A percentile compares a stretch with the other conserved stretches of the same genome.
These are phyloP conservation scores for Pyrenophora teres DNA, from an alignment of 2,329 filamentous ascomycete genomes.

Conservation along the genomic window DNA sequence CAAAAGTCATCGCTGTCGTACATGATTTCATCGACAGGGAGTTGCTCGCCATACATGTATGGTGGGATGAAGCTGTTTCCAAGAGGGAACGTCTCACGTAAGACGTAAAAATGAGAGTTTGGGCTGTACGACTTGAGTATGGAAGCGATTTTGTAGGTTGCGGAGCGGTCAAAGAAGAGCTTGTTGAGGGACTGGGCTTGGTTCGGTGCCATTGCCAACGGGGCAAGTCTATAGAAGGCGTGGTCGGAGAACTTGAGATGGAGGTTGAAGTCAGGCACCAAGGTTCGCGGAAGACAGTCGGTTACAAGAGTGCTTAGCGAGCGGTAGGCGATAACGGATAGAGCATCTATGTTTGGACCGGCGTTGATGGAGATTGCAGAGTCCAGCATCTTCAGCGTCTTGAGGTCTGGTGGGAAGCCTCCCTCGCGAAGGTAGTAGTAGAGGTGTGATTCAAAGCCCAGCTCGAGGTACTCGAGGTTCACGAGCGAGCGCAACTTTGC, in stretches of 20 bases:
- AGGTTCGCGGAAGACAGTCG: slow-evolving; percentile 17
- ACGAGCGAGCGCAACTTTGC: slow-evolving; percentile 30
- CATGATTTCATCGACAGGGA: slow-evolving; percentile 31
- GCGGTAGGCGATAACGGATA: slow-evolving; percentile 22
- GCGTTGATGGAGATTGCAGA: slow-evolving; percentile 29
- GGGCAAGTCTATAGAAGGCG: slow-evolving; percentile 18
- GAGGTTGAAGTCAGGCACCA: slow-evolving; percentile 22
- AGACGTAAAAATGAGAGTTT: slow-evolving; percentile 29
- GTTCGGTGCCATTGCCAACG: slow-evolving; percentile 12
- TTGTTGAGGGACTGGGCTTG: slow-evolving; percentile 20
- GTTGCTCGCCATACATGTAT: slow-evolving; percentile 43
- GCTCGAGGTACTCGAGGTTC: slow-evolving; percentile 34
- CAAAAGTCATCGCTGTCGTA: slow-evolving; percentile 40
- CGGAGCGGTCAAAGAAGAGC: slow-evolving; percentile 27
- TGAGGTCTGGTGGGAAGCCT: slow-evolving; percentile 32
- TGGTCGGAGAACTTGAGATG: slow-evolving; percentile 29
- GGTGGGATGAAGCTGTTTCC: slow-evolving; percentile 37
- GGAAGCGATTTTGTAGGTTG: slow-evolving; percentile 34
- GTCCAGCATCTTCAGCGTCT: slow-evolving; percentile 35
- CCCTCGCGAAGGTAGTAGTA: slow-evolving; percentile 30
- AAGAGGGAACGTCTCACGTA: slow-evolving; percentile 27
- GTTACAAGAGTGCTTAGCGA: slow-evolving; percentile 24
- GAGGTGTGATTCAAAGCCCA: slow-evolving; percentile 37
- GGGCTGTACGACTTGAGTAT: slow-evolving; percentile 24
- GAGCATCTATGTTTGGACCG: slow-evolving; percentile 16